Conservation (phyloP, 345 rosid species). For the Eucalyptus cladocalyx region DNA sequence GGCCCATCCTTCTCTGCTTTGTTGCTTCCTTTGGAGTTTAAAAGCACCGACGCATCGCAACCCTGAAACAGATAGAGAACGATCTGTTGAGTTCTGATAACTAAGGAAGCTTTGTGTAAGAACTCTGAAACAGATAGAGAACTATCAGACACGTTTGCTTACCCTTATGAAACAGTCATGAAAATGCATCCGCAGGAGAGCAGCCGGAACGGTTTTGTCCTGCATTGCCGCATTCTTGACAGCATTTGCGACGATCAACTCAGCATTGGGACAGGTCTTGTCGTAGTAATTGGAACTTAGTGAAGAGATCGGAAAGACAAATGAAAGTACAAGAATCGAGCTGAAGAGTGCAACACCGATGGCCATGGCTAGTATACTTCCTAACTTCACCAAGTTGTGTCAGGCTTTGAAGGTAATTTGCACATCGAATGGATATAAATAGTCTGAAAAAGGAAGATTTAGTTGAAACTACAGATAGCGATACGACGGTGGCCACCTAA, state of each 20-base stretch:
- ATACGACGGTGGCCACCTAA: neutral
- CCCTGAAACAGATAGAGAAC: conserved; percentile 27
- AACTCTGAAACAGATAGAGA: neutral
- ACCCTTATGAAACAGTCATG: conserved; percentile 84
- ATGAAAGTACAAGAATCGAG: neutral
- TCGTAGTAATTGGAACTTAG: conserved; percentile 54
- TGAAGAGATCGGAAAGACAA: conserved; percentile 3
- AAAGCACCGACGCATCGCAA: conserved; percentile 81
- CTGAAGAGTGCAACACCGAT: neutral
- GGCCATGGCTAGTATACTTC: neutral
- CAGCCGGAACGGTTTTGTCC: conserved; percentile 78
- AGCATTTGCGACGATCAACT: conserved; percentile 25
- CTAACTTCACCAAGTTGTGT: neutral
- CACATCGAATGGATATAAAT: neutral
- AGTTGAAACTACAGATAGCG: neutral
- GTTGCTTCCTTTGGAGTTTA: conserved; percentile 55
- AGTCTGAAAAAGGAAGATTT: neutral
- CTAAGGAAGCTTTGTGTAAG: neutral
- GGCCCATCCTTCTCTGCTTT: conserved; percentile 90
- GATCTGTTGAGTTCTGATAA: neutral
- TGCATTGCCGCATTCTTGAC: conserved; percentile 53
- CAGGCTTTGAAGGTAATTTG: neutral
- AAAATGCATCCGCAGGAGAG: conserved; percentile 83
- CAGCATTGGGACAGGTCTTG: conserved; percentile 52
- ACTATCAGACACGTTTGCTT: neutral